Evolutionary conservation across 2,329 filamentous ascomycete species (phyloP).

Genomic region (Cryphonectria radicalis): DNA sequence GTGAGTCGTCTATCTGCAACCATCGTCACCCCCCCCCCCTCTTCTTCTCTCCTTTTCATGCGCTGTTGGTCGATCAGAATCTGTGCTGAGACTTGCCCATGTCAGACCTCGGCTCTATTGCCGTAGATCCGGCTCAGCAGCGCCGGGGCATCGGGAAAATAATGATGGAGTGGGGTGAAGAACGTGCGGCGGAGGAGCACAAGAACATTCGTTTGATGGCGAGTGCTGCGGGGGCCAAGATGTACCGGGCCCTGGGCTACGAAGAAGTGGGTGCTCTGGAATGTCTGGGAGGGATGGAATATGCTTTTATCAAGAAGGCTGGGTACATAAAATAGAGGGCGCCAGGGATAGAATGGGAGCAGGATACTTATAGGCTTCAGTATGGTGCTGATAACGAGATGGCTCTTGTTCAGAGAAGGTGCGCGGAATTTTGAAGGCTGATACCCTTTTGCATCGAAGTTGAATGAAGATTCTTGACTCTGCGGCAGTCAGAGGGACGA

Average conservation of each 20-base stretch:
- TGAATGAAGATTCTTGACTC: no score
- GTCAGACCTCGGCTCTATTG: slow-evolving; percentile 18
- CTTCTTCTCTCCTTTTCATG: not conserved
- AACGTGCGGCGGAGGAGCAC: slow-evolving; percentile 14
- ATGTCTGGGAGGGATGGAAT: slow-evolving; percentile 15
- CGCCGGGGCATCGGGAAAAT: slow-evolving; percentile 21
- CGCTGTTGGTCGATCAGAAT: not conserved
- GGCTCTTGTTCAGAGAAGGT: not conserved
- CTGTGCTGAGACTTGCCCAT: not conserved
- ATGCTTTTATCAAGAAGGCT: slow-evolving; percentile 22
- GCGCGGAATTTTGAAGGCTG: no score
- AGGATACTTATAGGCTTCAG: not conserved
- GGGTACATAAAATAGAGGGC: not conserved
- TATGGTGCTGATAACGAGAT: not conserved
- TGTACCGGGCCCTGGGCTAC: slow-evolving; percentile 20
- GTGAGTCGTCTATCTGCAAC: not conserved
- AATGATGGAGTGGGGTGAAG: slow-evolving; percentile 22
- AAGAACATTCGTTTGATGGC: slow-evolving; percentile 23
- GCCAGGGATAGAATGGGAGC: not conserved
- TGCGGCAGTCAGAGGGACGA: no score
- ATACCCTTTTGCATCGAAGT: no score
- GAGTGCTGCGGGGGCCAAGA: slow-evolving; percentile 5
- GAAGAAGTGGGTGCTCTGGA: slow-evolving; percentile 22
- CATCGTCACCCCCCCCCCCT: no score
- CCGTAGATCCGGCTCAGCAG: slow-evolving; percentile 23